These are phyloP conservation scores for Cercophora newfieldiana DNA, from an alignment of 495 filamentous ascomycete species.

Conservation along the genomic window DNA sequence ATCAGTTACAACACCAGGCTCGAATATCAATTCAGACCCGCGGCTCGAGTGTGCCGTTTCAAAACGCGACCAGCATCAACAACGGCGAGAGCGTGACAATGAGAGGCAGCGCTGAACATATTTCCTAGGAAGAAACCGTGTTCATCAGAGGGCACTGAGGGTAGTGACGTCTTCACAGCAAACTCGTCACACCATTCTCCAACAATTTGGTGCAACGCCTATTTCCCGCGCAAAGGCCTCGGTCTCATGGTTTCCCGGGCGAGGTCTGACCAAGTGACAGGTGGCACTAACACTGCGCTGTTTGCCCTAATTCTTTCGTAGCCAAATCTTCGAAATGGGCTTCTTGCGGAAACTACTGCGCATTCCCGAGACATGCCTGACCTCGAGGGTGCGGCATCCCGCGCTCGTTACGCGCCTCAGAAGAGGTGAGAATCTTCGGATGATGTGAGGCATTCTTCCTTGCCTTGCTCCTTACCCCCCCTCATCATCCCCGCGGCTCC, in stretches of 20 bases:
- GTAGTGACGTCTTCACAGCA: neutral
- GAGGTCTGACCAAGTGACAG: neutral
- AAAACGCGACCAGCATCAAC: no score
- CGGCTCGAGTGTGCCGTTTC: no score
- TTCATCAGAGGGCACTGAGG: neutral
- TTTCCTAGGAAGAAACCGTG: conserved; percentile 24
- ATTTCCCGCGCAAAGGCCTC: neutral
- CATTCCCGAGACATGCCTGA: no score
- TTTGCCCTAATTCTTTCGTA: neutral
- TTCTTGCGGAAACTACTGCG: neutral
- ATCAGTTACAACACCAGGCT: neutral
- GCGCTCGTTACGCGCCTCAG: no score
- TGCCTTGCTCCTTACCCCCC: neutral
- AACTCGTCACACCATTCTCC: neutral
- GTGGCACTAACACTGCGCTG: neutral
- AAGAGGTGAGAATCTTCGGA: no score
- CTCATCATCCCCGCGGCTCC: neutral
- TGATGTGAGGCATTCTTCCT: no score
- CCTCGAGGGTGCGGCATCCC: no score
- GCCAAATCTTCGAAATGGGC: neutral
- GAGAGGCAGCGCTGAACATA: no score
- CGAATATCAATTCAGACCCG: neutral
- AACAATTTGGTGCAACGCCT: neutral
- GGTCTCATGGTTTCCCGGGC: neutral
- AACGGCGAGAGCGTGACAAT: no score